A percentile compares a stretch with the other conserved stretches of the same genome.
Evolutionary conservation across 257 asterid species (phyloP).

Genomic region (Solanum pinnatisectum): DNA sequence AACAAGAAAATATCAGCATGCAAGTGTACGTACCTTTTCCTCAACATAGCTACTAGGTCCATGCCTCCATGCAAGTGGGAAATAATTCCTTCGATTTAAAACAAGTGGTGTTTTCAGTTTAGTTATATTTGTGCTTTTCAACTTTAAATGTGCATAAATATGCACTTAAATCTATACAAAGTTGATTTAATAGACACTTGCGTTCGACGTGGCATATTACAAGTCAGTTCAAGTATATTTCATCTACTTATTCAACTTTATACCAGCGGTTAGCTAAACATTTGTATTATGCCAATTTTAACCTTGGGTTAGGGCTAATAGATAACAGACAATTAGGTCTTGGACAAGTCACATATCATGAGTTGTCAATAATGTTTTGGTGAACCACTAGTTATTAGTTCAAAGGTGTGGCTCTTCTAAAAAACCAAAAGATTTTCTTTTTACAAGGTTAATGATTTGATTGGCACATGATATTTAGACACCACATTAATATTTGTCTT

Average conservation of each 20-base stretch:
- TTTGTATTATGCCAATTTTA: not conserved
- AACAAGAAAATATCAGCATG: no score
- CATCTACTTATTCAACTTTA: not conserved
- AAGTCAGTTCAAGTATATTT: not conserved
- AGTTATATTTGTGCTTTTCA: no score
- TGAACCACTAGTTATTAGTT: not conserved
- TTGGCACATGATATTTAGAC: not conserved
- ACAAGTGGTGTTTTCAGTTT: no score
- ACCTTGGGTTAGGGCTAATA: not conserved
- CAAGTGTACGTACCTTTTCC: no score
- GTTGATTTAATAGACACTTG: no score
- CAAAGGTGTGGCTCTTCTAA: not conserved
- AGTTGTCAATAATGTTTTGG: not conserved
- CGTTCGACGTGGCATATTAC: not conserved
- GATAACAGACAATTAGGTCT: not conserved
- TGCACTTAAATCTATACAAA: not conserved
- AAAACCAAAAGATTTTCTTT: not conserved
- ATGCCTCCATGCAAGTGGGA: no score
- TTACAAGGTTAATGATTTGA: not conserved
- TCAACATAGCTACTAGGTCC: no score
- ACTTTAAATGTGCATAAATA: not conserved
- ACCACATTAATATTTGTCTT: not conserved
- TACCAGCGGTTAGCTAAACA: fast-evolving
- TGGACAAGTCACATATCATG: not conserved
- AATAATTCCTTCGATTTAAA: no score